Base-by-base conservation (phyloP, 192 early-diverging fungal genomes). In the Phycomyces blakesleeanus region DNA sequence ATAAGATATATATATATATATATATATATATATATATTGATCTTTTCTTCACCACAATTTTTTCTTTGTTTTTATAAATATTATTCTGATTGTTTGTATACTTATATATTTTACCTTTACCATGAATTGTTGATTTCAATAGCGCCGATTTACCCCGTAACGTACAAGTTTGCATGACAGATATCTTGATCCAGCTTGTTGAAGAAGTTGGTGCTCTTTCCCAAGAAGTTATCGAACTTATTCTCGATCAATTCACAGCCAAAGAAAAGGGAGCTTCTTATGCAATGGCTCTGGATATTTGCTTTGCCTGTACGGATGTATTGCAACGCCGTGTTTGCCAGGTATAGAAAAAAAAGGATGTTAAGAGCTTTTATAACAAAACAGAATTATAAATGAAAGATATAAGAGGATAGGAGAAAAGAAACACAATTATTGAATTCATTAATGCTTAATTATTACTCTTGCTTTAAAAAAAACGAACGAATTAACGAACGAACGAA, bases 311-410 rank as follows among this genome's bases (percentile, higher is more conserved):
- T 42, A 76, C 91, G 0, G 93, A 94, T 34, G 75, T 85, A 2
- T 83, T 98, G 29, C 97, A 98, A 72, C 82, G 89, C 64, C 95
- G 95, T 71, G 84, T 97, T 12, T 95, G 87, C 61, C 91, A 94
- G 74, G 84, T 86, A 67, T 18, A 18, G 7, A n/a, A n/a, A n/a
- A n/a, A n/a, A n/a, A n/a, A n/a, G n/a, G n/a, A n/a, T n/a, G n/a
- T n/a, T n/a, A n/a, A n/a, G n/a, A n/a, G n/a, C n/a, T n/a, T n/a
- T n/a, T n/a, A n/a, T n/a, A n/a, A n/a, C n/a, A n/a, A n/a, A n/a
- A n/a, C n/a, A n/a, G n/a, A n/a, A n/a, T n/a, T n/a, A n/a, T n/a
- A n/a, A n/a, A n/a, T n/a, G n/a, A n/a, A n/a, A n/a, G n/a, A n/a
- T n/a, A n/a, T n/a, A n/a, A n/a, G n/a, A n/a, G n/a, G n/a, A n/a